Evolutionary conservation across 2,329 filamentous ascomycete species (phyloP).

Genomic region (Colletotrichum melonis): DNA sequence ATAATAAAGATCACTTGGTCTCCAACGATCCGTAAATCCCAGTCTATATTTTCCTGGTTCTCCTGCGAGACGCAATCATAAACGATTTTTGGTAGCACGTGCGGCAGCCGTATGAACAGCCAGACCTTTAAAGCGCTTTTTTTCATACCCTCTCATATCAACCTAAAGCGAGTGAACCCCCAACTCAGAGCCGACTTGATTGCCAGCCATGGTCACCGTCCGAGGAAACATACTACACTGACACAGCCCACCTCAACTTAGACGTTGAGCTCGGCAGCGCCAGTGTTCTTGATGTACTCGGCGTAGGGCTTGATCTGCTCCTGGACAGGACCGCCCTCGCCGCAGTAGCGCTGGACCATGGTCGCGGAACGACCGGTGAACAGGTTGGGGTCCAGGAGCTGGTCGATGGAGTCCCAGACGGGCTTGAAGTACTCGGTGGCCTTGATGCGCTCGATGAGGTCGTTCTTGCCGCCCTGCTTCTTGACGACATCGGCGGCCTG

Average conservation of each 20-base stretch:
- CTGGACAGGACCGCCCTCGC: constrained; percentile 50
- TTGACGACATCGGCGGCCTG: constrained; percentile 74
- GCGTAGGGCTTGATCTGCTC: constrained; percentile 52
- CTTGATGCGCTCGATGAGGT: constrained; percentile 75
- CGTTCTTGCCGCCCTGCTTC: constrained; percentile 52
- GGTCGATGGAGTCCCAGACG: constrained; percentile 76
- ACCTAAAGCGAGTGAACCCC: not conserved
- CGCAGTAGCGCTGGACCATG: constrained; percentile 59
- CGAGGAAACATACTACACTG: not conserved
- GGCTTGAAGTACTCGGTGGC: constrained; percentile 79
- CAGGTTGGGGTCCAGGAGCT: constrained; percentile 71
- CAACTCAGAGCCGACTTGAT: not conserved
- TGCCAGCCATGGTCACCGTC: not conserved
- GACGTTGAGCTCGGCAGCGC: constrained; percentile 41
- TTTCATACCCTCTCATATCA: not conserved
- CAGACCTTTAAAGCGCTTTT: not conserved
- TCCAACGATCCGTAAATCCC: not conserved
- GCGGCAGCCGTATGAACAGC: not conserved
- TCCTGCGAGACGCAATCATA: not conserved
- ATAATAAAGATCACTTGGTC: not conserved
- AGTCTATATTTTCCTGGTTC: not conserved
- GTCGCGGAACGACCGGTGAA: constrained; percentile 58
- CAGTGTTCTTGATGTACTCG: constrained; percentile 46
- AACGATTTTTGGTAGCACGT: not conserved
- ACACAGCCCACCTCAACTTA: not conserved